These are phyloP conservation scores for Pulveroboletus sp. DNA, from an alignment of 768 basidiomycete genomes.

Conservation along the genomic window DNA sequence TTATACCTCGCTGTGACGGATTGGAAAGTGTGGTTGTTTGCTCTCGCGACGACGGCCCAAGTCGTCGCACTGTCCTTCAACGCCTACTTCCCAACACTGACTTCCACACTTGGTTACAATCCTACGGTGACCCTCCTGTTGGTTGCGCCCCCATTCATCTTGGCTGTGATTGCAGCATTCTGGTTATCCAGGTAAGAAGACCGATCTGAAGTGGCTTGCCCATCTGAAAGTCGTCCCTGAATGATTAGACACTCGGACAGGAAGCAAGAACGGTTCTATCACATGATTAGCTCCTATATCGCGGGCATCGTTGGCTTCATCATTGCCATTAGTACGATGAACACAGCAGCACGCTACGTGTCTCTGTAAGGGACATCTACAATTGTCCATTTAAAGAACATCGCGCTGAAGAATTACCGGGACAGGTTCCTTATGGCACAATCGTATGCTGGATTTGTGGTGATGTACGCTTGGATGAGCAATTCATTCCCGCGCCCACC, in stretches of 20 bases:
- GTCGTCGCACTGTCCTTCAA: constrained; percentile 64
- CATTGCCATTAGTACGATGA: constrained; percentile 61
- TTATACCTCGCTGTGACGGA: constrained; percentile 61
- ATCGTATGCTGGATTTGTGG: constrained; percentile 67
- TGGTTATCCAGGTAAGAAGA: constrained; percentile 41
- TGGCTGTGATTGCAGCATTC: constrained; percentile 55
- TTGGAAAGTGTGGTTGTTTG: constrained; percentile 80
- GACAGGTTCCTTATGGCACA: constrained; percentile 72
- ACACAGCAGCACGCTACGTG: constrained; percentile 57
- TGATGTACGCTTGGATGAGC: constrained; percentile 51
- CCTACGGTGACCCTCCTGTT: constrained; percentile 62
- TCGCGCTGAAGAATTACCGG: constrained; percentile 3
- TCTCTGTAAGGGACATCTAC: constrained; percentile 42
- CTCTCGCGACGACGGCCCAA: constrained; percentile 39
- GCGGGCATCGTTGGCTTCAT: constrained; percentile 65
- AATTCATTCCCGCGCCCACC: constrained; percentile 70
- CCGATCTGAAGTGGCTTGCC: neutral
- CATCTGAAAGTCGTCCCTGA: constrained; percentile 2
- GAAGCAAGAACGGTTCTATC: constrained; percentile 65
- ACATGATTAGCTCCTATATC: constrained; percentile 50
- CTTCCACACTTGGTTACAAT: constrained; percentile 63
- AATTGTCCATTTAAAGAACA: constrained; percentile 3
- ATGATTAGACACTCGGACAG: constrained; percentile 59
- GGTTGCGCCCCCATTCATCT: constrained; percentile 72
- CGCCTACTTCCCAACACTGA: constrained; percentile 78